Percentiles rank a stretch among this genome's conserved stretches.
phyloP scores from a whole-genome alignment of 2,329 filamentous ascomycete genomes.

The Aspergillus niger region DNA sequence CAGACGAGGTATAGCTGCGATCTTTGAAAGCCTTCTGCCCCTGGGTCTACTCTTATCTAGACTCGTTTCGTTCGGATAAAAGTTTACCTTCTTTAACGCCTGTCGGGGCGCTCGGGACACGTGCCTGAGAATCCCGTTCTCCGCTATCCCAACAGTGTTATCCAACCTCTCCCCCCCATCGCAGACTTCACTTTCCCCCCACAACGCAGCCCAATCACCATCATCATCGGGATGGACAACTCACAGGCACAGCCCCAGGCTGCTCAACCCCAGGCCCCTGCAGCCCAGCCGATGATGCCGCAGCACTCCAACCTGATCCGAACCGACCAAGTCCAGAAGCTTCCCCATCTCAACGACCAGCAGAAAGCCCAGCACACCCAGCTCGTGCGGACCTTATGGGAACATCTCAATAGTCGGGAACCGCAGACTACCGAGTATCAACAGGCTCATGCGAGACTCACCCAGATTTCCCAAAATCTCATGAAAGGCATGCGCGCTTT shows the following conservation, averaged over 20 bases:
- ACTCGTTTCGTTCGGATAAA: too few relatives aligned
- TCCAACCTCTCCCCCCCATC: not conserved
- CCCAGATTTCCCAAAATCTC: conserved; percentile 53
- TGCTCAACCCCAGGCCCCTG: conserved; percentile 31
- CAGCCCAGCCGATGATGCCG: conserved; percentile 34
- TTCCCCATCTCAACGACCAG: conserved; percentile 56
- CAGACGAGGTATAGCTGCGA: not conserved
- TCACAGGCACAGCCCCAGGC: conserved; percentile 24
- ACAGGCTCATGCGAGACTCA: conserved; percentile 53
- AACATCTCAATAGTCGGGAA: conserved; percentile 51
- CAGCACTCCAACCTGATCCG: conserved; percentile 52
- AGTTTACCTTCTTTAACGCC: not conserved
- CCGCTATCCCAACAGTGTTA: not conserved
- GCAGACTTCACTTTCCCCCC: not conserved
- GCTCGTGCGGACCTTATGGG: conserved; percentile 58
- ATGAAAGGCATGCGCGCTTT: conserved; percentile 56
- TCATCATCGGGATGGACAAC: not conserved
- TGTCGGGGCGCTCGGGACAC: not conserved
- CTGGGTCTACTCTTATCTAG: not conserved
- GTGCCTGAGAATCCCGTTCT: not conserved
- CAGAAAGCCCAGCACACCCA: conserved; percentile 59
- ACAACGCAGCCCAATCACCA: not conserved
- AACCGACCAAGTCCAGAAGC: conserved; percentile 55
- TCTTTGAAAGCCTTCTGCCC: not conserved
- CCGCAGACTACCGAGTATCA: conserved; percentile 53